Evolutionary conservation across 1,139 yeast genomes (phyloP), one percentile per base, ranked within the genome.

Genomic region (Yamadazyma dendronema): DNA sequence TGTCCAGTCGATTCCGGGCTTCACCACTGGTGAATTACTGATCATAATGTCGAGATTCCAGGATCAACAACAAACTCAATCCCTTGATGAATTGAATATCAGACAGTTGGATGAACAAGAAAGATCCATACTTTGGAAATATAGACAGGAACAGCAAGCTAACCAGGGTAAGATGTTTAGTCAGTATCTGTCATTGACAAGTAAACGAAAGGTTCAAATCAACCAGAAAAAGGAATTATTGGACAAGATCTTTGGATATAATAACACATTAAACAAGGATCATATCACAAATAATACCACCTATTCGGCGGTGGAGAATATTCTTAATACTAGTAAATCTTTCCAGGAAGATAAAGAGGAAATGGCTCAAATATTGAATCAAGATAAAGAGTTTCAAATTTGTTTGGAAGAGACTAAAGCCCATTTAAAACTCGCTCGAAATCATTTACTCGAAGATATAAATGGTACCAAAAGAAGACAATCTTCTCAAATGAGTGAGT

Each of bases 311-410:
- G 39, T 62, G 19, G 74, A 68, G 38, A 67, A 62, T 45, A 53
- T 59, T 9, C 55, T 65, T 43, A 67, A 60, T 42, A 57, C 63
- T 5, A 69, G 66, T 39, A 67, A 63, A 48, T 61, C 69, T 11
- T 66, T 65, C 35, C 67, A 62, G 41, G 74, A 68, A 46, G 76
- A 71, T 42, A 63, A 64, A 38, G 71, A 64, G 33, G 76, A 71
- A 43, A 65, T 70, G 13, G 43, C 52, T 22, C 49, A 50, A 30
- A 45, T 70, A 14, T 35, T 68, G 17, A 62, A 59, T 17, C 72
- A 68, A 40, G 73, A 71, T 38, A 54, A 57, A 30, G 58, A 59
- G 6, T 68, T 53, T 42, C 50, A 51, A 19, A 43, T 51, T n/a
- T 50, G 52, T n/a, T 47, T 65, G 36, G 52, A 52, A 23, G 69